These are phyloP conservation scores for Neurospora sp. DNA, from an alignment of 495 filamentous ascomycete species.

Conservation along the genomic window DNA sequence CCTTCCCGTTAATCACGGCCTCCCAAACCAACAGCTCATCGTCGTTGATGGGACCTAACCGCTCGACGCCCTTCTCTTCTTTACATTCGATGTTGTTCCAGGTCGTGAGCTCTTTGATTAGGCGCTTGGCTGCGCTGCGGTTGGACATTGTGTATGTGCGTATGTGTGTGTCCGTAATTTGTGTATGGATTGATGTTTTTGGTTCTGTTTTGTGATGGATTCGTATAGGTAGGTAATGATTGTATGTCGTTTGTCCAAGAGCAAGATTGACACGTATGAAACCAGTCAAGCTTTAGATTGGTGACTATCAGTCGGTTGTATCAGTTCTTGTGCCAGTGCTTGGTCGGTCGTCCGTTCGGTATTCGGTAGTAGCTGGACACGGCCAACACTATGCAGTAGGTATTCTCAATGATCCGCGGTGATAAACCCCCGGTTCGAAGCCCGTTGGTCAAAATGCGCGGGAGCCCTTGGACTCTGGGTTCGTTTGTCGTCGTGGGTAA, in stretches of 20 bases:
- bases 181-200: neutral
- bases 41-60: slow-evolving; percentile 59
- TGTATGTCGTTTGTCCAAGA: neutral
- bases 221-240: neutral
- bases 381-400: neutral
- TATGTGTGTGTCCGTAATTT: neutral
- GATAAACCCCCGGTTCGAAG: neutral
- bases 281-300: neutral
- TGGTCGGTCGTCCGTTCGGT: neutral
- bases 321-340: neutral
- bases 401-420: neutral
- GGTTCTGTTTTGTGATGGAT: neutral
- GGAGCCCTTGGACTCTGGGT: neutral
- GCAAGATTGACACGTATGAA: neutral
- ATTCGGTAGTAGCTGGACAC: neutral
- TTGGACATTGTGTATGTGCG: neutral
- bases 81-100: slow-evolving; percentile 28
- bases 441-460: neutral
- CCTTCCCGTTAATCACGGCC: slow-evolving; percentile 66
- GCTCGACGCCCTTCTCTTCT: slow-evolving; percentile 36
- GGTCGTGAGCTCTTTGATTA: slow-evolving; percentile 32
- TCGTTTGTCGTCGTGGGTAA: neutral
- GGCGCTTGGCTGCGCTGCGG: slow-evolving; percentile 29
- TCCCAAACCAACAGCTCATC: slow-evolving; percentile 67
- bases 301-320: neutral